These are phyloP conservation scores for Aspergillus sclerotioniger DNA, from an alignment of 495 filamentous ascomycete genomes.

Conservation along the genomic window DNA sequence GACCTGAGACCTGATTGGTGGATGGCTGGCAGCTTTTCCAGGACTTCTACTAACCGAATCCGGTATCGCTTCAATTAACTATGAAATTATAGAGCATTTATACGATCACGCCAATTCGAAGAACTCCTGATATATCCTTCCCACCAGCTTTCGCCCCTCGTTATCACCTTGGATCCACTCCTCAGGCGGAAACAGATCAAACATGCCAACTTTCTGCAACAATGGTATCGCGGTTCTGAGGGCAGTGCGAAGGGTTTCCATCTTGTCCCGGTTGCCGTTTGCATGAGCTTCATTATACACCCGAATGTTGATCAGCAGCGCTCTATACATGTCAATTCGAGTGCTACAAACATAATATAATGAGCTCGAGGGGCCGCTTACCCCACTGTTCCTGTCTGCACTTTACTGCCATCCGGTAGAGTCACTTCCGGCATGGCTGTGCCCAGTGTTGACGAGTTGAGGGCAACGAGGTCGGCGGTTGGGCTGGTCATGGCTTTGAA, in stretches of 20 bases:
- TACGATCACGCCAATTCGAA: not conserved
- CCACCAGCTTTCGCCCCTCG: not conserved
- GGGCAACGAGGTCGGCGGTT: not conserved
- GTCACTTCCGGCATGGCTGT: not conserved
- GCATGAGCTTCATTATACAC: not conserved
- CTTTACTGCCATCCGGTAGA: not conserved
- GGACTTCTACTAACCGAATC: too few species aligned
- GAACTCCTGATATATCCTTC: not conserved
- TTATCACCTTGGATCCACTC: not conserved
- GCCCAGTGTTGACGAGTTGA: not conserved
- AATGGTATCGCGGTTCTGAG: not conserved
- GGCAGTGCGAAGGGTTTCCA: not conserved
- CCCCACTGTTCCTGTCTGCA: constrained; percentile 2
- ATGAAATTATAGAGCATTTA: too few species aligned
- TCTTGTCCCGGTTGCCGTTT: not conserved
- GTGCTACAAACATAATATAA: not conserved
- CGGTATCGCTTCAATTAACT: too few species aligned
- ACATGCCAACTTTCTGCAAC: not conserved
- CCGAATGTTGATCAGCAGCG: not conserved
- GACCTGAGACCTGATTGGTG: too few species aligned
- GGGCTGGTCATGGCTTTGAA: not conserved
- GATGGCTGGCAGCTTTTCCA: too few species aligned
- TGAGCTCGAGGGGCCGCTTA: not conserved
- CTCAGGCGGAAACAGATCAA: not conserved
- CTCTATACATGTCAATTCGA: not conserved